Conservation (phyloP, 2,329 filamentous ascomycete species). For the Pseudogymnoascus sp. region DNA sequence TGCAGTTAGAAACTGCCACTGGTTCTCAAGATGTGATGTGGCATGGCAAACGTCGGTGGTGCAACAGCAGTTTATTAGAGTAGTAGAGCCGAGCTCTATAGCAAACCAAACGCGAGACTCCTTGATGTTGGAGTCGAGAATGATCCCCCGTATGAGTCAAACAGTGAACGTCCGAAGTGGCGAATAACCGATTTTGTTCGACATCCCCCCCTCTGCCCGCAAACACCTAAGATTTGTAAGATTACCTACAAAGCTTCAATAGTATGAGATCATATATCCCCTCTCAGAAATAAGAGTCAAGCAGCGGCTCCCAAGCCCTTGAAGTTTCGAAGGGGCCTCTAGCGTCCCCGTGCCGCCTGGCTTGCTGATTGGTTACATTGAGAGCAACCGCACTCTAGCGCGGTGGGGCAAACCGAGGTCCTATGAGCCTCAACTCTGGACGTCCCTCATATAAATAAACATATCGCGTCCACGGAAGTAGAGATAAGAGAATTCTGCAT, state of each 20-base stretch:
- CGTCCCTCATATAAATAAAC: neutral
- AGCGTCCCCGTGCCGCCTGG: neutral
- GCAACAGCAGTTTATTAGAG: constrained; percentile 2
- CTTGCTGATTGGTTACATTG: neutral
- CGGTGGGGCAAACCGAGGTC: neutral
- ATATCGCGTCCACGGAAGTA: neutral
- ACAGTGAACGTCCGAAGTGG: neutral
- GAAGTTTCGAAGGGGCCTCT: neutral
- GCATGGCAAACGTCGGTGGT: neutral
- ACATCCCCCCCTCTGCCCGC: neutral
- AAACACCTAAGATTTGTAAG: neutral
- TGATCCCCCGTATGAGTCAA: neutral
- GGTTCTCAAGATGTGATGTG: neutral
- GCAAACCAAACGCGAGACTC: constrained; percentile 1
- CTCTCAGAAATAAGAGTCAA: neutral
- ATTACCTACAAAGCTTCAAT: neutral
- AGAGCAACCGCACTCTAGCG: neutral
- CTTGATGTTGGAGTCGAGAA: neutral
- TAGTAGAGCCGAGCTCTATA: neutral
- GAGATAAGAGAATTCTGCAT: neutral
- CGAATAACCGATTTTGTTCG: neutral
- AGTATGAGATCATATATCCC: neutral
- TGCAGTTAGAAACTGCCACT: neutral
- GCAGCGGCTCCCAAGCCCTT: neutral
- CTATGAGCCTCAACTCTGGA: neutral